A percentile compares a stretch with the other conserved stretches of the same genome.
Conservation (phyloP, 768 basidiomycete species). For the Psilocybe tampanensis region DNA sequence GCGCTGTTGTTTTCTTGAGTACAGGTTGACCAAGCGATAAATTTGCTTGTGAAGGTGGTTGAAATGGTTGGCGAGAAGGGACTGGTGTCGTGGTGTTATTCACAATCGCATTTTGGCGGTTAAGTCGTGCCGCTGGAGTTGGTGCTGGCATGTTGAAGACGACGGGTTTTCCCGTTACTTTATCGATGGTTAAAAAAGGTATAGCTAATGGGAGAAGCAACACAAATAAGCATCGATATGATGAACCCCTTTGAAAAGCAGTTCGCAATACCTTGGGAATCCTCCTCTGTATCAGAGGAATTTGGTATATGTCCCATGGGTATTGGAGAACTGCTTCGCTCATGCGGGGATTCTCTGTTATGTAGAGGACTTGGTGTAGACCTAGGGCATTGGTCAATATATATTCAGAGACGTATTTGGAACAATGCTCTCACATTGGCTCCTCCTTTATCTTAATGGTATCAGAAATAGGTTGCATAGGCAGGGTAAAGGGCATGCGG, state of each 20-base stretch:
- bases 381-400: not conserved
- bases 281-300: slow-evolving; percentile 43
- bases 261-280: slow-evolving; percentile 35
- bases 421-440: slow-evolving; percentile 14
- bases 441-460: slow-evolving; percentile 19
- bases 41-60: not conserved
- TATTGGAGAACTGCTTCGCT: slow-evolving; percentile 1
- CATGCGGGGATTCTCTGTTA: not conserved
- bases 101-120: slow-evolving; percentile 17
- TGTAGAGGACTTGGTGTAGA: slow-evolving; percentile 8
- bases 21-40: not conserved
- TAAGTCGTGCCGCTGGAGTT: slow-evolving; percentile 10
- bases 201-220: slow-evolving; percentile 6
- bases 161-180: slow-evolving; percentile 8
- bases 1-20: not conserved
- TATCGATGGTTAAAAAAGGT: slow-evolving; percentile 11
- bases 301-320: slow-evolving; percentile 15
- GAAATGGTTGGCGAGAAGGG: slow-evolving; percentile 2
- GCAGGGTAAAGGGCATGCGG: slow-evolving; percentile 20
- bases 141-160: slow-evolving; percentile 26
- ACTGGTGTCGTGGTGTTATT: slow-evolving; percentile 8
- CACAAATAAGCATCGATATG: not conserved
- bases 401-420: not conserved
- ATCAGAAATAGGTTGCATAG: slow-evolving; percentile 22
- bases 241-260: not conserved